Evolutionary conservation across 371 early-diverging fungal genomes (phyloP), one percentile per base, ranked within the genome.

Genomic region (Entomophthora muscae): DNA sequence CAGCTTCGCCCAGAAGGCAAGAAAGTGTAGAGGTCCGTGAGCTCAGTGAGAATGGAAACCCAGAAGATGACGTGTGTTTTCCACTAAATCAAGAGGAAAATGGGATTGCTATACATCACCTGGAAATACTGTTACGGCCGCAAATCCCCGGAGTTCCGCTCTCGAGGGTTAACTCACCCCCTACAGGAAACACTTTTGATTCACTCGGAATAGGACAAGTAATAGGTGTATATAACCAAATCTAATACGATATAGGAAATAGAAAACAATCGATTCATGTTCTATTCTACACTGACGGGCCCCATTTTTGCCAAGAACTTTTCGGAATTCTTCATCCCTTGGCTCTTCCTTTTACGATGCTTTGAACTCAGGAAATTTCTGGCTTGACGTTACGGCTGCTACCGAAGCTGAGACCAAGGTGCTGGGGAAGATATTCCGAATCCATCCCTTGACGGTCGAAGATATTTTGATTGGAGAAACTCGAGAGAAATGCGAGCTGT

Each of bases 361-460:
- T 53, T 59, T 76, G n/a, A 71, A 75, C 3, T 71, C 75, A 26
- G 76, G 72, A 3, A 77, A 75, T 64, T 95, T 91, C 77, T 93
- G 95, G 95, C 72, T 95, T 26, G 91, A 95, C 69, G 80, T 93
- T 0, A 74, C 82, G 32, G 78, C 82, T 1, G 90, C 94, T 1
- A 84, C 90, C 3, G 76, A 81, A 56, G 76, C 77, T 26, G 95
- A 95, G 68, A 87, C 93, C 81, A 69, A 80, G 26, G 68, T 75
- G 13, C 65, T 91, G 26, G 81, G 24, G 5, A 21, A 51, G n/a
- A 32, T 80, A 2, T 86, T 88, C 57, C 74, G 73, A 61, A 83
- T 95, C 32, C 95, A n/a, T n/a, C n/a, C n/a, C n/a, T n/a, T n/a
- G n/a, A n/a, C n/a, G n/a, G n/a, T n/a, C n/a, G n/a, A n/a, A n/a